Evolutionary conservation across 345 rosid species (phyloP), one percentile per base, ranked within the genome.

Genomic region (Arabis hirsuta): DNA sequence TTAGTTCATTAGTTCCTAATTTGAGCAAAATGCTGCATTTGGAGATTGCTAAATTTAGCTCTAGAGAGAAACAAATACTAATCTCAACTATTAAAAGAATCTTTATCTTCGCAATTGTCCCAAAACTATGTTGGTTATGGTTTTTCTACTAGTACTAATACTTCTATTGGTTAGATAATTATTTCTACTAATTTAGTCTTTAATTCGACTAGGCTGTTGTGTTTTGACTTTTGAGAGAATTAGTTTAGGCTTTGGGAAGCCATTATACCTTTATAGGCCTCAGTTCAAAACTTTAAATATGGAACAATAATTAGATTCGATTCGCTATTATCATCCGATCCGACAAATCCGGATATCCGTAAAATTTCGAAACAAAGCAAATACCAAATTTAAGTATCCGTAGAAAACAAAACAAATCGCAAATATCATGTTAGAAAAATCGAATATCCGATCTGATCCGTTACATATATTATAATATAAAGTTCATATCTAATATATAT

Each of bases 181-280:
- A 46, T 36, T 36, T 13, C 38, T 12, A 22, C 3, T 64, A 14
- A 5, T 4, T n/a, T 47, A 7, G 13, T 48, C 31, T 20, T 62
- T 47, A 19, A 48, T 0, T 32, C 9, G 2, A 5, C 12, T 4
- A n/a, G 34, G 13, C 68, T 44, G 69, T 64, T 19, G 34, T 48
- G 10, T 53, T 24, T 59, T 14, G 65, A 69, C 11, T 34, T 69
- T 34, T 19, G 29, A n/a, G 20, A 50, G 0, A 50, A 16, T 41
- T 31, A 42, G 29, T 63, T 13, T 53, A 13, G 16, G 55, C 27
- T 50, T 70, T 50, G 11, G 59, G 58, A 70, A 39, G 43, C 59
- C 67, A 32, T 3, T 71, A 7, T 19, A 8, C 26, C 32, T 62
- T 20, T 43, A 71, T 22, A 32, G 13, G 48, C 34, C 69, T 44